A percentile compares a stretch with the other conserved stretches of the same genome.
Conservation (phyloP, 805 yeast species). For the Pichia exigua region DNA sequence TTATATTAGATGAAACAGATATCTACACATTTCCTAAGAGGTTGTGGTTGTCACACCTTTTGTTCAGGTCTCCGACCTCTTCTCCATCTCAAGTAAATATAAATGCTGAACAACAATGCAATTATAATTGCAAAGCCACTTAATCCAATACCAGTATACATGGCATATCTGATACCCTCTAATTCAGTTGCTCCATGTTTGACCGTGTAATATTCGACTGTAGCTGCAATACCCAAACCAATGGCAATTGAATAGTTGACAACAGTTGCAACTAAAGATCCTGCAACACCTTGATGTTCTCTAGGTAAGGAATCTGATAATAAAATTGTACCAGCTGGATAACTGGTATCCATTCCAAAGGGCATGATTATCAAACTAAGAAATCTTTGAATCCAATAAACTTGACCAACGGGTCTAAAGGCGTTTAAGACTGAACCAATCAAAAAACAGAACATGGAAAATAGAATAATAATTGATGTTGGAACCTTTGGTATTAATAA, state of each 20-base stretch:
- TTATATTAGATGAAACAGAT: too few species aligned
- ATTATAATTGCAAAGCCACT: conserved; percentile 39
- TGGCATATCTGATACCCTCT: conserved; percentile 47
- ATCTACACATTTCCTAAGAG: too few species aligned
- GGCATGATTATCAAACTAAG: conserved; percentile 48
- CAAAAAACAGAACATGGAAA: conserved; percentile 46
- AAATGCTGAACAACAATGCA: conserved; percentile 1
- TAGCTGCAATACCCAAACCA: conserved; percentile 65
- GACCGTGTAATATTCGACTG: conserved; percentile 44
- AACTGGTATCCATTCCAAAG: conserved; percentile 74
- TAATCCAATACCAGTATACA: conserved; percentile 55
- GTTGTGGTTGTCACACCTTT: not conserved
- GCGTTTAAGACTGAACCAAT: conserved; percentile 48
- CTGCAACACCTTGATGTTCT: conserved; percentile 71
- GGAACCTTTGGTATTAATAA: conserved; percentile 36
- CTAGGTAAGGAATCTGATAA: conserved; percentile 52
- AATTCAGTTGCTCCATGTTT: conserved; percentile 23
- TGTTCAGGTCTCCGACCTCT: not conserved
- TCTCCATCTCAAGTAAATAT: not conserved
- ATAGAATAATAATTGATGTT: conserved; percentile 42
- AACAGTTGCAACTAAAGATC: conserved; percentile 62
- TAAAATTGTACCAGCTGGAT: conserved; percentile 65
- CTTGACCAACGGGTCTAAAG: conserved; percentile 49
- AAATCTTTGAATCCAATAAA: conserved; percentile 51
- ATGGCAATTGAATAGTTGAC: conserved; percentile 65